A percentile compares a stretch with the other conserved stretches of the same genome.
These are phyloP conservation scores for Misopates orontium DNA, from an alignment of 257 asterid genomes.

Conservation along the genomic window DNA sequence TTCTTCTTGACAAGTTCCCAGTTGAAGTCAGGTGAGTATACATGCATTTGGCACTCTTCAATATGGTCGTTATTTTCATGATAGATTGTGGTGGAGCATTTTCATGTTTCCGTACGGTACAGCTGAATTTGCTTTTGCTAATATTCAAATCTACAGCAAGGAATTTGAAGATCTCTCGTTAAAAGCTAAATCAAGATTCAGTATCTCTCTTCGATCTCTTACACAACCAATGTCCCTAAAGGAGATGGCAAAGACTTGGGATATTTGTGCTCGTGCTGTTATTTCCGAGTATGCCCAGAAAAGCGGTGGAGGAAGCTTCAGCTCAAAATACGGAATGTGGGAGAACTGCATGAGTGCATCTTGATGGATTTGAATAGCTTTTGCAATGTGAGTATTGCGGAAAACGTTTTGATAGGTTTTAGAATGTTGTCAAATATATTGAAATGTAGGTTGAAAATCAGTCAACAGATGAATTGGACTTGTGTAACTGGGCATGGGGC, in stretches of 20 bases:
- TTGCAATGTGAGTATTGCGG: too few relatives aligned
- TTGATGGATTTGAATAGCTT: too few relatives aligned
- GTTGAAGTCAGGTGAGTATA: slow-evolving; percentile 74
- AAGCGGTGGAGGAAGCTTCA: slow-evolving; percentile 83
- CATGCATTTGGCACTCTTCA: neutral
- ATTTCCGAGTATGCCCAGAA: slow-evolving; percentile 68
- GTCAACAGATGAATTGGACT: neutral
- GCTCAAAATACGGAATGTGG: slow-evolving; percentile 85
- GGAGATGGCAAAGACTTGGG: slow-evolving; percentile 86
- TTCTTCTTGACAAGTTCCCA: slow-evolving; percentile 87
- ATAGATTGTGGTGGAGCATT: neutral
- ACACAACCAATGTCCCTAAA: slow-evolving; percentile 75
- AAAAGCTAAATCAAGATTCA: slow-evolving; percentile 71
- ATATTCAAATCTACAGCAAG: slow-evolving; percentile 40
- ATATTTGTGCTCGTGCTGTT: slow-evolving; percentile 69
- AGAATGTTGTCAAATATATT: too few relatives aligned
- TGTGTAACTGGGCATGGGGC: neutral
- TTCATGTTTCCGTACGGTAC: neutral
- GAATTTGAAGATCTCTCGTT: slow-evolving; percentile 77
- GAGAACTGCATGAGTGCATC: slow-evolving; percentile 56
- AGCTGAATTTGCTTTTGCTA: neutral
- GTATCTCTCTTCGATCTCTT: slow-evolving; percentile 65
- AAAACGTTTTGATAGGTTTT: too few relatives aligned
- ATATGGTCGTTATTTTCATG: too few relatives aligned
- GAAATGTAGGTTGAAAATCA: too few relatives aligned